Percentiles rank a stretch among this genome's conserved stretches.
These are phyloP conservation scores for Linnemannia elongata DNA, from an alignment of 192 early-diverging fungal species.

Conservation along the genomic window DNA sequence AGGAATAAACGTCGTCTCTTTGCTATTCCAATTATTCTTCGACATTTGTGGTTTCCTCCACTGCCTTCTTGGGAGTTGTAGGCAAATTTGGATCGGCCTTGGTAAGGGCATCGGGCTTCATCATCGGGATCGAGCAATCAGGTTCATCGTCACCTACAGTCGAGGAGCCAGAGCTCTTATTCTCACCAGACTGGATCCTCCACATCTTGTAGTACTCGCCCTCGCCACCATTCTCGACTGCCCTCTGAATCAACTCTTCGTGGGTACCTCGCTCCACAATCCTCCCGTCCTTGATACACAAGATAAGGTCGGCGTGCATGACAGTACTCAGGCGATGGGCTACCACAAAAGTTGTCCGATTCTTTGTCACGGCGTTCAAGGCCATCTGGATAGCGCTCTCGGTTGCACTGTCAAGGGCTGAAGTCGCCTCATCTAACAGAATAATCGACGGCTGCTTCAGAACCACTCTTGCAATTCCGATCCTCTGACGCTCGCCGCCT, in stretches of 20 bases:
- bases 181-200: conserved; percentile 85
- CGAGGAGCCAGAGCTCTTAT: neutral
- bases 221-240: conserved; percentile 40
- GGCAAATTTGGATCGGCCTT: neutral
- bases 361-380: conserved; percentile 75
- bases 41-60: neutral
- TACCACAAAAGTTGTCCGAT: conserved; percentile 89
- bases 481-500: conserved; percentile 95
- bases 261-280: conserved; percentile 90
- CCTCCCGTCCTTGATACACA: conserved; percentile 81
- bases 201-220: conserved; percentile 91
- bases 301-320: conserved; percentile 84
- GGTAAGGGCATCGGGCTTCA: neutral
- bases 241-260: conserved; percentile 73
- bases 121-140: neutral
- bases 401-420: conserved; percentile 83
- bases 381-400: conserved; percentile 87
- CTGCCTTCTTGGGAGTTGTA: neutral
- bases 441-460: conserved; percentile 88
- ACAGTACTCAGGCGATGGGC: conserved; percentile 90
- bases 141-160: neutral
- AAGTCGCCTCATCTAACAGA: conserved; percentile 90
- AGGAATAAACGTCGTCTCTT: neutral
- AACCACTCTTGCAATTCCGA: conserved; percentile 92
- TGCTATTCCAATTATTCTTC: neutral